phyloP scores from a whole-genome alignment of 1,139 yeast genomes.

The Yamadazyma taylorii region DNA sequence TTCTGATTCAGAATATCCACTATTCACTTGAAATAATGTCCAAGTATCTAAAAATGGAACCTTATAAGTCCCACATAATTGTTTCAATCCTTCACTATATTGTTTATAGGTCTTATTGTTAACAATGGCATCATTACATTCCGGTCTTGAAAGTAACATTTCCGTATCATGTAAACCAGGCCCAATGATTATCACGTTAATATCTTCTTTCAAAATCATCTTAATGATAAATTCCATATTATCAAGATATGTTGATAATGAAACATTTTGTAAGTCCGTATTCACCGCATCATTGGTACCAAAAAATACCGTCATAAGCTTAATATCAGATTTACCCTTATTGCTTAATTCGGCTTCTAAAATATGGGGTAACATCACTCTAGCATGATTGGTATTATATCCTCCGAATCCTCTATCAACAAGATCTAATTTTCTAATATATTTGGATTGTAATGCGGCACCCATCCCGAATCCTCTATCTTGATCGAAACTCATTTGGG shows the following conservation, averaged over 20 bases:
- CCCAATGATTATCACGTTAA: slow-evolving; percentile 57
- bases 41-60: slow-evolving; percentile 59
- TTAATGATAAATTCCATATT: slow-evolving; percentile 48
- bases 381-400: slow-evolving; percentile 56
- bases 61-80: slow-evolving; percentile 42
- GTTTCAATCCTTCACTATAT: slow-evolving; percentile 52
- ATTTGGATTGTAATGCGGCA: slow-evolving; percentile 47
- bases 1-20: slow-evolving; percentile 16
- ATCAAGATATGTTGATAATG: slow-evolving; percentile 43
- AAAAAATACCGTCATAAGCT: slow-evolving; percentile 58
- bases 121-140: slow-evolving; percentile 17
- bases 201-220: slow-evolving; percentile 35
- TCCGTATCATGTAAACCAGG: slow-evolving; percentile 58
- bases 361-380: slow-evolving; percentile 45
- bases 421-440: slow-evolving; percentile 54
- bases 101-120: slow-evolving; percentile 29
- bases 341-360: slow-evolving; percentile 40
- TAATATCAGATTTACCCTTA: slow-evolving; percentile 22
- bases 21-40: slow-evolving; percentile 16
- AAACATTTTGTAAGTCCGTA: slow-evolving; percentile 55
- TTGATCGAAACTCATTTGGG: slow-evolving; percentile 49
- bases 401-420: slow-evolving; percentile 65
- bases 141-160: slow-evolving; percentile 8
- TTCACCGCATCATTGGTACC: slow-evolving; percentile 75
- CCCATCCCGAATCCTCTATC: slow-evolving; percentile 47